Evolutionary conservation across 2,329 filamentous ascomycete species (phyloP).

Genomic region (Diaporthe destruens): DNA sequence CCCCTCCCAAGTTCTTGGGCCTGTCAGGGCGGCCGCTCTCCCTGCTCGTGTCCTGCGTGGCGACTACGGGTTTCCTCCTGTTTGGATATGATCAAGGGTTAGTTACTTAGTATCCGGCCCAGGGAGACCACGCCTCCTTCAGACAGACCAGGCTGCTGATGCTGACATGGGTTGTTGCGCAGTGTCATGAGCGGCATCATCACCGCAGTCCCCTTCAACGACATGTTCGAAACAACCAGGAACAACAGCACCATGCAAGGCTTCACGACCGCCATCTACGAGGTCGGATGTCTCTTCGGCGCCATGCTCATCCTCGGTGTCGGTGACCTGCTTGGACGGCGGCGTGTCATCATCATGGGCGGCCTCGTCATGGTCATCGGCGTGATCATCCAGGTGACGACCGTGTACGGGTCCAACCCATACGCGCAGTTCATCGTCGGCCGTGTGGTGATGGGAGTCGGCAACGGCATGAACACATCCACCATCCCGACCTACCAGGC

Average conservation of each 20-base stretch:
- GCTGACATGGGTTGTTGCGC: conserved; percentile 34
- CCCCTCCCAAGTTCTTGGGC: conserved; percentile 68
- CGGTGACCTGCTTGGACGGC: conserved; percentile 65
- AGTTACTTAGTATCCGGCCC: conserved; percentile 43
- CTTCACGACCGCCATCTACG: conserved; percentile 62
- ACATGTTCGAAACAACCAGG: conserved; percentile 59
- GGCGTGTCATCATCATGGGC: conserved; percentile 69
- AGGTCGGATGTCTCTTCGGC: conserved; percentile 59
- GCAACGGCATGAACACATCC: conserved; percentile 64
- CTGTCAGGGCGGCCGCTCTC: conserved; percentile 69
- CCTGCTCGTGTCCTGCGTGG: conserved; percentile 70
- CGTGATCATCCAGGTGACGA: conserved; percentile 68
- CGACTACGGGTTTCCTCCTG: conserved; percentile 73
- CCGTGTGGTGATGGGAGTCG: conserved; percentile 64
- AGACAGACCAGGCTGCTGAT: neutral
- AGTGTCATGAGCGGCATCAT: conserved; percentile 68
- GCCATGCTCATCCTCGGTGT: conserved; percentile 63
- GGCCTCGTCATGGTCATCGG: conserved; percentile 71
- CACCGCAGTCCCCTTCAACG: conserved; percentile 61
- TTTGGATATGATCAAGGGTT: conserved; percentile 69
- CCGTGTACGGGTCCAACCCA: conserved; percentile 47
- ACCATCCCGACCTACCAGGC: conserved; percentile 63
- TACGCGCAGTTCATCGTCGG: conserved; percentile 62
- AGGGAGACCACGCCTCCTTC: neutral
- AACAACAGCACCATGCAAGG: conserved; percentile 62